These are phyloP conservation scores for Populus euphratica DNA, from an alignment of 345 rosid species.

Conservation along the genomic window DNA sequence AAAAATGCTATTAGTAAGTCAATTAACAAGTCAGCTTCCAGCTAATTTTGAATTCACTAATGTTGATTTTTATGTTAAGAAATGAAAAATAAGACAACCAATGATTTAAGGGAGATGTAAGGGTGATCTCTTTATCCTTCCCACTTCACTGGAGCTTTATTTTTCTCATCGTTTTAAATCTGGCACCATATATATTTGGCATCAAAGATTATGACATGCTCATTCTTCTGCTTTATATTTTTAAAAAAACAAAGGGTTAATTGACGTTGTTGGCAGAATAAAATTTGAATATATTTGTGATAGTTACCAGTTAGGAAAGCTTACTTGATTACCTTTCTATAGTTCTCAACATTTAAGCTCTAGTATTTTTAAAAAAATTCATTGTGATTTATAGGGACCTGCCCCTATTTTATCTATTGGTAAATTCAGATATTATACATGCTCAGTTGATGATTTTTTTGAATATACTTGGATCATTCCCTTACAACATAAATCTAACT, in stretches of 20 bases:
- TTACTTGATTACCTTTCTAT: not conserved
- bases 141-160: too few species aligned
- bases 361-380: not conserved
- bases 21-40: too few species aligned
- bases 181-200: too few species aligned
- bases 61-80: too few species aligned
- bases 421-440: too few species aligned
- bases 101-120: too few species aligned
- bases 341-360: not conserved
- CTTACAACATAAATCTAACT: not conserved
- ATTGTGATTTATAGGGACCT: slow-evolving; percentile 16
- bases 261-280: not conserved
- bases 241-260: slow-evolving; percentile 14
- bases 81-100: too few species aligned
- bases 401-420: slow-evolving; percentile 6
- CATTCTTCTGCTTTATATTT: not conserved
- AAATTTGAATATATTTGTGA: slow-evolving; percentile 4
- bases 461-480: slow-evolving; percentile 12
- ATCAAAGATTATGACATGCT: not conserved
- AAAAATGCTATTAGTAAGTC: too few species aligned
- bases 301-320: slow-evolving; percentile 16
- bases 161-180: too few species aligned
- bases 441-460: not conserved
- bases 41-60: too few species aligned
- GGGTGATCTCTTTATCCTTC: too few species aligned